phyloP scores from a whole-genome alignment of 352 stramenopile species.

The Pythium volutum region DNA sequence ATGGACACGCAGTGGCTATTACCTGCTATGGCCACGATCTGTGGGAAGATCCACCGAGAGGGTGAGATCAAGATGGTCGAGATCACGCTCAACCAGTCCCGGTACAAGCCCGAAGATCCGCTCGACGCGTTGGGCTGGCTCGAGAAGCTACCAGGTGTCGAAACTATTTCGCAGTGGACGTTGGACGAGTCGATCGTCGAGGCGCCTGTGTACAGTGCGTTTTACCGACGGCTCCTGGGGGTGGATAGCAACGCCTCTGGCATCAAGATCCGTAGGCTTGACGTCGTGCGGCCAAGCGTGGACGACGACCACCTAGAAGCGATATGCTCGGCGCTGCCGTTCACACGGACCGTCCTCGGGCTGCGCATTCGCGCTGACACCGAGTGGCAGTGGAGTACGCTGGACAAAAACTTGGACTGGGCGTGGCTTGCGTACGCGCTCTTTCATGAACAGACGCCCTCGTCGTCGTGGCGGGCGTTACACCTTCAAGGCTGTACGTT shows the following conservation, averaged over 20 bases:
- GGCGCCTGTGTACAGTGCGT: not conserved
- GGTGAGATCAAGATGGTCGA: not conserved
- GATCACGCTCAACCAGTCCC: conserved; percentile 10
- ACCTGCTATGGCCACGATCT: not conserved
- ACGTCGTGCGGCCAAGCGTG: not conserved
- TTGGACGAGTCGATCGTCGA: conserved; percentile 14
- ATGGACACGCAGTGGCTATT: conserved; percentile 20
- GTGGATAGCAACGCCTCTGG: not conserved
- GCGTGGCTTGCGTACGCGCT: conserved; percentile 5
- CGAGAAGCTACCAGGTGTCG: not conserved
- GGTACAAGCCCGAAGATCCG: not conserved
- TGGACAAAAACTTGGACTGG: not conserved
- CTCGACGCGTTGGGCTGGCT: conserved; percentile 9
- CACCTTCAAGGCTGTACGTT: not conserved
- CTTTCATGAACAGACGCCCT: not conserved
- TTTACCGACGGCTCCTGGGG: conserved; percentile 9
- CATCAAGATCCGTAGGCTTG: conserved; percentile 4
- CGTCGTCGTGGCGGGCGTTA: not conserved
- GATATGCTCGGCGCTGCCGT: conserved; percentile 4
- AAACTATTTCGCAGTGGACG: conserved; percentile 4
- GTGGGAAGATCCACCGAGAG: not conserved
- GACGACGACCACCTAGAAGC: not conserved
- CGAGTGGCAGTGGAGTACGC: not conserved
- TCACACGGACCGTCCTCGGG: not conserved
- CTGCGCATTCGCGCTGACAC: not conserved